These are phyloP conservation scores for Penicillium sp. DNA, from an alignment of 2,329 filamentous ascomycete genomes.

Conservation along the genomic window DNA sequence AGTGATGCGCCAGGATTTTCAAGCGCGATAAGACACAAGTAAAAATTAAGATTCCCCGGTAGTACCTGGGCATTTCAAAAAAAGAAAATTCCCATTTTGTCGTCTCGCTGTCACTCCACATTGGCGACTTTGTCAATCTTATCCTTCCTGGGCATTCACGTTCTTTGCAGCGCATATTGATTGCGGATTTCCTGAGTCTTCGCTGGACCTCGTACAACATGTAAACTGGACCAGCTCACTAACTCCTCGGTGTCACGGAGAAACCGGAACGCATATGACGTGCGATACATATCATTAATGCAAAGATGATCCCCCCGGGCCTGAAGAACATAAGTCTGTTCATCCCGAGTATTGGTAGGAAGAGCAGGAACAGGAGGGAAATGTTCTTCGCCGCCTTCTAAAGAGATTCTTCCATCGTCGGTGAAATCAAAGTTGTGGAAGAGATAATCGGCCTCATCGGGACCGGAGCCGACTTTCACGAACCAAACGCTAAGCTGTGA, in stretches of 20 bases:
- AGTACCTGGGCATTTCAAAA: background rate
- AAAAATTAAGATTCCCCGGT: background rate
- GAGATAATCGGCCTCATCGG: conserved; percentile 42
- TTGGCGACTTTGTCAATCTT: background rate
- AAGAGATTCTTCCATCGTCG: conserved; percentile 3
- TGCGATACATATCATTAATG: conserved; percentile 49
- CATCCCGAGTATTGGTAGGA: background rate
- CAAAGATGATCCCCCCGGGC: conserved; percentile 47
- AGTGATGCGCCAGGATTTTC: background rate
- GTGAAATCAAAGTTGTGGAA: conserved; percentile 45
- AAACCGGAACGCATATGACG: conserved; percentile 45
- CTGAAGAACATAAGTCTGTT: conserved; percentile 30
- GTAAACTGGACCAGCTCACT: conserved; percentile 44
- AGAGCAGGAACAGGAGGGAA: conserved; percentile 29
- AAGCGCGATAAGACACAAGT: background rate
- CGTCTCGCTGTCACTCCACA: background rate
- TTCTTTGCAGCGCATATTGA: conserved; percentile 26
- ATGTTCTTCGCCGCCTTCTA: conserved; percentile 8
- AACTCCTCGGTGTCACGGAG: conserved; percentile 31
- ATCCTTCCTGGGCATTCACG: background rate
- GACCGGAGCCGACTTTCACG: conserved; percentile 35
- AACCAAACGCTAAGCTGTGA: conserved; percentile 46
- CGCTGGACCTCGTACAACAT: conserved; percentile 47
- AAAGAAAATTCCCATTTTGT: background rate
- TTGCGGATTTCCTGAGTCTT: conserved; percentile 49